phyloP scores from a whole-genome alignment of 441 rosid species.

The Aquilaria agallochum region DNA sequence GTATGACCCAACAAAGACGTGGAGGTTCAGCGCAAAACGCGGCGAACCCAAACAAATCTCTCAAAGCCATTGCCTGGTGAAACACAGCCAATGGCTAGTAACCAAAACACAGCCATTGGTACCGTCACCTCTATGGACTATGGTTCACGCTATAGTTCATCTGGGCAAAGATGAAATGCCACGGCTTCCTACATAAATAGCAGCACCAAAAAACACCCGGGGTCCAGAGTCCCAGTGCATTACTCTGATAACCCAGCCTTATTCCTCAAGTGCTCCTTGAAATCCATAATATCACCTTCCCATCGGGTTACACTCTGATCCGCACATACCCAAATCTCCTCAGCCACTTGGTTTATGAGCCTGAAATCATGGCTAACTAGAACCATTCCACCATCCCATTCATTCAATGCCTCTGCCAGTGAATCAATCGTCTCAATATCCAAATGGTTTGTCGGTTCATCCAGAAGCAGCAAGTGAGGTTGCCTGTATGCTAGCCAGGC shows the following conservation, averaged over 20 bases:
- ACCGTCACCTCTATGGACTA: constrained; percentile 8
- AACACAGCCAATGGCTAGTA: constrained; percentile 11
- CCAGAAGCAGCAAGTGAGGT: constrained; percentile 84
- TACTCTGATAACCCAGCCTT: constrained; percentile 70
- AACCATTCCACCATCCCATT: constrained; percentile 99
- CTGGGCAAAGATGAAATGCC: not conserved
- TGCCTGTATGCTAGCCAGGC: constrained; percentile 96
- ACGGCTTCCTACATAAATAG: too few relatives aligned
- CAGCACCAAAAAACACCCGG: too few relatives aligned
- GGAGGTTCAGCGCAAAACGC: not conserved
- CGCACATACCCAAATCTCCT: constrained; percentile 97
- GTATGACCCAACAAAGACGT: not conserved
- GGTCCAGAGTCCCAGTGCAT: constrained; percentile 5
- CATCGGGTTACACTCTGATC: constrained; percentile 77
- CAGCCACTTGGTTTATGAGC: constrained; percentile 93
- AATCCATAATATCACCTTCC: constrained; percentile 96
- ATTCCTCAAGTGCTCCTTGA: constrained; percentile 76
- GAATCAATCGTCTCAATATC: constrained; percentile 97
- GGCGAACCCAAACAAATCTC: not conserved
- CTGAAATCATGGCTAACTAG: constrained; percentile 99
- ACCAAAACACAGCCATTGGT: constrained; percentile 22
- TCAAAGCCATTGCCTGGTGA: too few relatives aligned
- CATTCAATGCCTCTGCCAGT: constrained; percentile 88
- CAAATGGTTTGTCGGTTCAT: constrained; percentile 95
- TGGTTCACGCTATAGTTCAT: constrained; percentile 5